A percentile compares a stretch with the other conserved stretches of the same genome.
Evolutionary conservation across 2,329 filamentous ascomycete genomes (phyloP).

Genomic region (Cladosporium oxysporum): DNA sequence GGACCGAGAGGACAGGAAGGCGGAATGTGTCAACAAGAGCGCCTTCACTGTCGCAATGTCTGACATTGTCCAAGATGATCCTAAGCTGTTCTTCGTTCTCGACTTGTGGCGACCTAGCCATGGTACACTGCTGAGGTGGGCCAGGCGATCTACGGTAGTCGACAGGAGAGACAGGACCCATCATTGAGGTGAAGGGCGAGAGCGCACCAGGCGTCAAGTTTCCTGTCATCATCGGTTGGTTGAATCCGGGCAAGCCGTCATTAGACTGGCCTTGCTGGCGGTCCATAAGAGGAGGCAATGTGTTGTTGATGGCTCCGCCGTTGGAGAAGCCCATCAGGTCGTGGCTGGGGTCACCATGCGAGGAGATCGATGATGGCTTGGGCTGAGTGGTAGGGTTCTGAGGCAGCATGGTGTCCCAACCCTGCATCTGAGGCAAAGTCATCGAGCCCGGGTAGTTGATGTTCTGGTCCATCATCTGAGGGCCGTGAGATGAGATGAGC

Average conservation of each 20-base stretch:
- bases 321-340: slow-evolving; percentile 55
- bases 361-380: slow-evolving; percentile 69
- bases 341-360: slow-evolving; percentile 40
- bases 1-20: slow-evolving; percentile 73
- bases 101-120: slow-evolving; percentile 76
- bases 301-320: slow-evolving; percentile 27
- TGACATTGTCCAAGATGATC: slow-evolving; percentile 82
- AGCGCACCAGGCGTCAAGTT: slow-evolving; percentile 71
- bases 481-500: slow-evolving; percentile 70
- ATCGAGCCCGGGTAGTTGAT: slow-evolving; percentile 73
- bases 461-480: slow-evolving; percentile 74
- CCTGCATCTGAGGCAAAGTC: slow-evolving; percentile 77
- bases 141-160: slow-evolving; percentile 71
- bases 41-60: slow-evolving; percentile 75
- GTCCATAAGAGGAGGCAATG: slow-evolving; percentile 70
- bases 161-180: slow-evolving; percentile 66
- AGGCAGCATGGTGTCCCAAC: slow-evolving; percentile 84
- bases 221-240: slow-evolving; percentile 69
- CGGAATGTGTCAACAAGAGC: slow-evolving; percentile 87
- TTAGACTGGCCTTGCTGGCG: slow-evolving; percentile 43
- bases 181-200: slow-evolving; percentile 70
- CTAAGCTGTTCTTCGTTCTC: slow-evolving; percentile 81
- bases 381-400: slow-evolving; percentile 65
- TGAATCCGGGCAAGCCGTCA: slow-evolving; percentile 53
- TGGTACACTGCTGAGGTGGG: slow-evolving; percentile 64